Evolutionary conservation across 257 asterid species (phyloP).

Genomic region (Agastache rugosa): DNA sequence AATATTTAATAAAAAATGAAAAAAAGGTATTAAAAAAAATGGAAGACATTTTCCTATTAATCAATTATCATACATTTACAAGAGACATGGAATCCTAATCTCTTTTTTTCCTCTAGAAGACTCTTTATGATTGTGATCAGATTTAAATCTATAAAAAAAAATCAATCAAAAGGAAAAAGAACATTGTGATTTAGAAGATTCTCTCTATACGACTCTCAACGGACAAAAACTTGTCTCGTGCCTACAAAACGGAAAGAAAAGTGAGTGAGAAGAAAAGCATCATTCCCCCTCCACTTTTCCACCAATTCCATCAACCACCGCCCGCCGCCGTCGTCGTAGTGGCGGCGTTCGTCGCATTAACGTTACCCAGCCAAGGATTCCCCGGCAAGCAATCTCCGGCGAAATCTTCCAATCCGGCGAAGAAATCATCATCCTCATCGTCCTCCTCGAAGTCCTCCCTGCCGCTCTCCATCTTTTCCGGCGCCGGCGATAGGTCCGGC

Average conservation of each 20-base stretch:
- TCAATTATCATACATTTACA: not conserved
- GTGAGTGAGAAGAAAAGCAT: conserved; percentile 72
- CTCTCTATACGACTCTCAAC: conserved; percentile 58
- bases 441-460: conserved; percentile 44
- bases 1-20: not conserved
- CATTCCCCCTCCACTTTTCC: conserved; percentile 29
- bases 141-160: conserved; percentile 36
- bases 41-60: not conserved
- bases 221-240: conserved; percentile 43
- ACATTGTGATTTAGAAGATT: conserved; percentile 52
- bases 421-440: conserved; percentile 47
- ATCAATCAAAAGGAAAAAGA: not conserved
- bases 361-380: conserved; percentile 50
- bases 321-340: conserved; percentile 45
- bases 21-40: not conserved
- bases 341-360: conserved; percentile 40
- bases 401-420: conserved; percentile 52
- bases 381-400: conserved; percentile 44
- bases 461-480: conserved; percentile 51
- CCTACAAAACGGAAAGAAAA: conserved; percentile 51
- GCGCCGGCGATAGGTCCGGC: conserved; percentile 50
- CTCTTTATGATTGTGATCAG: conserved; percentile 39
- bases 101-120: conserved; percentile 31
- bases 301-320: conserved; percentile 47
- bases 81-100: conserved; percentile 29